These are phyloP conservation scores for Psilocybe tampanensis DNA, from an alignment of 768 basidiomycete genomes.

Conservation along the genomic window DNA sequence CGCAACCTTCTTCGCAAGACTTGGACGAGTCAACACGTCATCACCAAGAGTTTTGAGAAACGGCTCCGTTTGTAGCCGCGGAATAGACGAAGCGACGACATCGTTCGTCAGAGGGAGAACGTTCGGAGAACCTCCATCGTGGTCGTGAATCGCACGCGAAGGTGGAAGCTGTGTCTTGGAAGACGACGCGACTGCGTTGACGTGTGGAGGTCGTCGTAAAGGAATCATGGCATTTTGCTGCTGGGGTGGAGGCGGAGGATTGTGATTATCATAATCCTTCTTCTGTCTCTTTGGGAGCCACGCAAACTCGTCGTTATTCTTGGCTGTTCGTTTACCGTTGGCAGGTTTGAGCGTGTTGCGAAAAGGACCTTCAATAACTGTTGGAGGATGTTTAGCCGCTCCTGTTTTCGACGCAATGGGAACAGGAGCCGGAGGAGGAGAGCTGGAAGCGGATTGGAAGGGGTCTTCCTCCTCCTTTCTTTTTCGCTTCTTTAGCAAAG, in stretches of 20 bases:
- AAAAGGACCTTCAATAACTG: slow-evolving; percentile 32
- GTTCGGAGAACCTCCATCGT: not conserved
- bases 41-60: not conserved
- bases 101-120: not conserved
- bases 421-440: slow-evolving; percentile 5
- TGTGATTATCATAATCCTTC: not conserved
- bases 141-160: not conserved
- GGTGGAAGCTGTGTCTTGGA: slow-evolving; percentile 22
- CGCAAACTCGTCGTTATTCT: slow-evolving; percentile 15
- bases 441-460: slow-evolving; percentile 12
- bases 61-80: not conserved
- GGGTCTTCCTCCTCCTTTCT: slow-evolving; percentile 12
- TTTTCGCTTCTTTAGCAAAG: slow-evolving; percentile 6
- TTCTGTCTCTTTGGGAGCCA: slow-evolving; percentile 31
- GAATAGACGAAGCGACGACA: not conserved
- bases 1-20: not conserved
- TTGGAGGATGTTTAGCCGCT: slow-evolving; percentile 12
- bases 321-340: slow-evolving; percentile 8
- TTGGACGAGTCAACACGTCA: not conserved
- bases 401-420: slow-evolving; percentile 3
- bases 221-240: not conserved
- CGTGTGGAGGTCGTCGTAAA: slow-evolving; percentile 15
- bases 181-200: slow-evolving; percentile 33
- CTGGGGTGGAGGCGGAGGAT: not conserved
- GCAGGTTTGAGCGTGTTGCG: slow-evolving; percentile 23